phyloP scores from a whole-genome alignment of 768 basidiomycete genomes.

The Tylopilus subfusipes region DNA sequence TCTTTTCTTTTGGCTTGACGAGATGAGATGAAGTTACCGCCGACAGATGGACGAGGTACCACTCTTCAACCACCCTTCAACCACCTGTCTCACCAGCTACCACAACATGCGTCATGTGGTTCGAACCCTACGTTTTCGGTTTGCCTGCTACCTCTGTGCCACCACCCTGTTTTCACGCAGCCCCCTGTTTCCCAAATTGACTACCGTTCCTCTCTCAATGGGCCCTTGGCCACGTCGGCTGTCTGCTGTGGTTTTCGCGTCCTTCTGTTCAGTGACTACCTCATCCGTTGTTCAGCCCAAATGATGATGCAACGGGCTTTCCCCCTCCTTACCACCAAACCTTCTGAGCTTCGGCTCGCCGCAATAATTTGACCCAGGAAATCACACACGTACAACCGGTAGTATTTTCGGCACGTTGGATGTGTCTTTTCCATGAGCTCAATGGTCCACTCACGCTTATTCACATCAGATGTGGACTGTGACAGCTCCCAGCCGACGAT shows the following conservation, averaged over 20 bases:
- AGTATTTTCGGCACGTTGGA: slow-evolving; percentile 11
- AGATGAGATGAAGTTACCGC: slow-evolving; percentile 15
- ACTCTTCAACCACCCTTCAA: slow-evolving; percentile 8
- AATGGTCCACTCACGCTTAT: neutral
- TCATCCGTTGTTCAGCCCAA: slow-evolving; percentile 1
- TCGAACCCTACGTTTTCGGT: neutral
- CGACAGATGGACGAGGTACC: slow-evolving; percentile 15
- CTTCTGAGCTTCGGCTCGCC: neutral
- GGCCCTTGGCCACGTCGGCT: neutral
- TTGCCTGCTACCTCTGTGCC: neutral
- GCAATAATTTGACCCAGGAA: slow-evolving; percentile 3
- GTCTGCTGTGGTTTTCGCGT: neutral
- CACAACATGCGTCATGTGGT: slow-evolving; percentile 3
- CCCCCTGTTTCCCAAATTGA: neutral
- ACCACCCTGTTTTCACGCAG: slow-evolving; percentile 7
- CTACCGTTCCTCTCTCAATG: neutral
- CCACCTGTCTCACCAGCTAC: slow-evolving; percentile 1
- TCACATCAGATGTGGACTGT: neutral
- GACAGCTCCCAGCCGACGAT: neutral
- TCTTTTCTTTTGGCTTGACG: slow-evolving; percentile 8
- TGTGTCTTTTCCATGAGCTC: slow-evolving; percentile 1
- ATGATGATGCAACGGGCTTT: neutral
- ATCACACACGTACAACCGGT: slow-evolving; percentile 12
- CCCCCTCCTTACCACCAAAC: neutral
- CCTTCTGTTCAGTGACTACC: neutral